Evolutionary conservation across 116 monocot species (phyloP).

Genomic region (Trichopus zeylanicus): DNA sequence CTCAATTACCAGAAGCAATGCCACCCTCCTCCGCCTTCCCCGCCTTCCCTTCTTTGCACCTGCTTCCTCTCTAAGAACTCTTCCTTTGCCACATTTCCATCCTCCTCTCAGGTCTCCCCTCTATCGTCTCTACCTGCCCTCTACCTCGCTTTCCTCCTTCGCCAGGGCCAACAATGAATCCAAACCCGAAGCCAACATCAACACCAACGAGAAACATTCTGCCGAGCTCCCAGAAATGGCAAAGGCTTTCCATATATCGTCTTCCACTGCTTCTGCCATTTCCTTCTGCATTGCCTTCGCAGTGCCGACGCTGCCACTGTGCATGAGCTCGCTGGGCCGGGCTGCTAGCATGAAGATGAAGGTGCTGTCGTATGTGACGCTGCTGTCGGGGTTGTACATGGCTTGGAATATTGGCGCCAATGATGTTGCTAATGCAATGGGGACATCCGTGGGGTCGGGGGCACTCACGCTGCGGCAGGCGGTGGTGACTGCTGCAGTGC

Average conservation of each 20-base stretch:
- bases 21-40: too few species aligned
- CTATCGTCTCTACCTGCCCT: not conserved
- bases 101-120: not conserved
- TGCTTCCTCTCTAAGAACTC: not conserved
- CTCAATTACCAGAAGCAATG: not conserved
- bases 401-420: slow-evolving; percentile 99
- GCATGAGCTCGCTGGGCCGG: slow-evolving; percentile 44
- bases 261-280: slow-evolving; percentile 53
- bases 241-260: slow-evolving; percentile 72
- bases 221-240: slow-evolving; percentile 57
- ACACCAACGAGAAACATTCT: too few species aligned
- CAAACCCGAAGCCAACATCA: not conserved
- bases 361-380: slow-evolving; percentile 57
- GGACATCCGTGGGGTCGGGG: slow-evolving; percentile 95
- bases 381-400: slow-evolving; percentile 90
- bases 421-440: slow-evolving; percentile 98
- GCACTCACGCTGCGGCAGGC: slow-evolving; percentile 88
- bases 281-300: slow-evolving; percentile 64
- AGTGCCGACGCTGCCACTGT: slow-evolving; percentile 49
- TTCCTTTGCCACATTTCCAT: not conserved
- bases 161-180: slow-evolving; percentile 27
- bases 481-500: slow-evolving; percentile 83
- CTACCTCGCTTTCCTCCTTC: slow-evolving; percentile 38
- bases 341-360: slow-evolving; percentile 40
- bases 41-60: too few species aligned